Conservation (phyloP, 371 early-diverging fungal genomes). For the Nematocida major region DNA sequence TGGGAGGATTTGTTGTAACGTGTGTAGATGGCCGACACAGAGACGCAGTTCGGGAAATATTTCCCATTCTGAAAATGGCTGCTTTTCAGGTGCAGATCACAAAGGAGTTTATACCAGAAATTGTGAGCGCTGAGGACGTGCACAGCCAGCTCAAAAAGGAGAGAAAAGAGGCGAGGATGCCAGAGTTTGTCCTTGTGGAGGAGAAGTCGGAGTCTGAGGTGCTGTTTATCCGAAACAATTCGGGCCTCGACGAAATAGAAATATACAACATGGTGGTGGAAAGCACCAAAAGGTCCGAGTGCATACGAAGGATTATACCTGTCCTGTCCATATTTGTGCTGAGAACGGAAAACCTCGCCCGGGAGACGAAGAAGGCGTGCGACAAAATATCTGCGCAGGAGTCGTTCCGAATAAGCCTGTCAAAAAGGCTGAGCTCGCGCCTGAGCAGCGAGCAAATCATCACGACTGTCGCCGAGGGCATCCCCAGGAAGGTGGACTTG, state of each 20-base stretch:
- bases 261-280: conserved; percentile 31
- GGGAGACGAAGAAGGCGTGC: background rate
- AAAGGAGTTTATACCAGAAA: background rate
- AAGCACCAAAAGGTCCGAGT: conserved; percentile 10
- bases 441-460: conserved; percentile 36
- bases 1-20: conserved; percentile 50
- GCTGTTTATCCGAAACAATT: conserved; percentile 25
- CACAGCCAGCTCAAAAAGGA: conserved; percentile 6
- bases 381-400: background rate
- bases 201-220: conserved; percentile 29
- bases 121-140: background rate
- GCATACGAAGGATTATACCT: conserved; percentile 35
- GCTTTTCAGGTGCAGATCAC: background rate
- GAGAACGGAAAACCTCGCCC: background rate
- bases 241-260: conserved; percentile 18
- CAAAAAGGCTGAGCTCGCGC: conserved; percentile 41
- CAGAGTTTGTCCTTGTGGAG: conserved; percentile 19
- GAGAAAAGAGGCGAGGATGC: conserved; percentile 3
- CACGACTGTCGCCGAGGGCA: conserved; percentile 2
- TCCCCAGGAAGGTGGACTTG: conserved; percentile 36
- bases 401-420: conserved; percentile 16
- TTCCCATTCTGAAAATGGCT: conserved; percentile 10
- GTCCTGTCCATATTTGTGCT: conserved; percentile 29
- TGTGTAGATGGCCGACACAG: conserved; percentile 25
- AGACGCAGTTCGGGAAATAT: background rate